Evolutionary conservation across 176 grass and related monocot genomes (phyloP).

Genomic region (Aegilops bicornis): DNA sequence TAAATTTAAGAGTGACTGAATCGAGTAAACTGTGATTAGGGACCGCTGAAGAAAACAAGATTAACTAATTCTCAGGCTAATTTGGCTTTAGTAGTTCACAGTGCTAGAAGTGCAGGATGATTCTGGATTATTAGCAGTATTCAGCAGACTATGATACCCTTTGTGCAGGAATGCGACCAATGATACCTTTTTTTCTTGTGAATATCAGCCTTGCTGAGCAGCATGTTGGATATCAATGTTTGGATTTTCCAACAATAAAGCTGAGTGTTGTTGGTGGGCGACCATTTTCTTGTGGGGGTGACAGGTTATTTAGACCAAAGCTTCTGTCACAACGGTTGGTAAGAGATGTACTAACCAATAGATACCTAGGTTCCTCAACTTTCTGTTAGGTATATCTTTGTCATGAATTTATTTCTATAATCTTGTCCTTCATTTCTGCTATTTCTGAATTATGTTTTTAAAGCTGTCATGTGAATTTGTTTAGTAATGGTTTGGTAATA

Average conservation of each 20-base stretch:
- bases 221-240: conserved; percentile 79
- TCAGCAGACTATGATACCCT: conserved; percentile 6
- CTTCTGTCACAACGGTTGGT: conserved; percentile 91
- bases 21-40: conserved; percentile 2
- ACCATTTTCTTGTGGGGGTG: conserved; percentile 86
- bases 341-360: conserved; percentile 31
- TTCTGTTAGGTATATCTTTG: conserved; percentile 20
- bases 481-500: not conserved
- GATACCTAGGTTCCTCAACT: not conserved
- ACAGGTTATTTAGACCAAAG: conserved; percentile 65
- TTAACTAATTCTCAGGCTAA: not conserved
- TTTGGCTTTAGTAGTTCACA: not conserved
- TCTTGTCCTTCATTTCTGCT: not conserved
- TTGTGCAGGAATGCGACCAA: not conserved
- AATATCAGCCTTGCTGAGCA: conserved; percentile 70
- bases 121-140: not conserved
- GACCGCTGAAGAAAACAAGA: not conserved
- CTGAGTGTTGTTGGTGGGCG: conserved; percentile 83
- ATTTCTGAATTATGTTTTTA: not conserved
- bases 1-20: not conserved
- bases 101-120: not conserved
- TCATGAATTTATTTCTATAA: not conserved
- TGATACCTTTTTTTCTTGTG: conserved; percentile 31
- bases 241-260: conserved; percentile 73
- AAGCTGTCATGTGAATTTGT: not conserved